Base-by-base conservation (phyloP, 1,284 basidiomycete species). In the Microbotryum intermedium region DNA sequence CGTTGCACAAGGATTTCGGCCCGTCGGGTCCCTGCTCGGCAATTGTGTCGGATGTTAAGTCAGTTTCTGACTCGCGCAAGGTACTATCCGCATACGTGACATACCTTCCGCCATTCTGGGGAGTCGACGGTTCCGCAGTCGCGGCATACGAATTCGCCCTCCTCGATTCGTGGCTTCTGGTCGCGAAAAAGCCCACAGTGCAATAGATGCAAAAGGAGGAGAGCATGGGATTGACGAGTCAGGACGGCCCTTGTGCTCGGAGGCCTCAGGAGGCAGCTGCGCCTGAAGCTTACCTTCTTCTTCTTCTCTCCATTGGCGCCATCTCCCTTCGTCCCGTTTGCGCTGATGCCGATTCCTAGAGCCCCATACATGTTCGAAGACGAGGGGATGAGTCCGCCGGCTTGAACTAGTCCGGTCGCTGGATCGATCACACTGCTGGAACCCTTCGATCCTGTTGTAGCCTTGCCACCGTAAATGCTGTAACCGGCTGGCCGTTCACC, bases 141-240 rank as follows among this genome's bases (percentile, higher is more conserved):
- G 53, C 62, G 48, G 59, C 60, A 67, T 58, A 65, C 48, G 46
- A 61, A 70, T 75, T 58, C 59, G 84, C 87, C 82, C 86, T 90
- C 71, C 85, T 82, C 88, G 84, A 89, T 76, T 86, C 87, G 1
- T 84, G 87, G 29, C 85, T 89, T 70, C 64, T 67, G 59, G n/a
- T 39, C 34, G 16, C 50, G 8, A 52, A 21, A 30, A 25, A 7
- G 51, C n/a, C 42, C 11, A 39, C 11, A 16, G 34, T 16, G 34
- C 34, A 39, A 18, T 16, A 16, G 16, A 39, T 39, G 34, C 34
- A 39, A 39, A n/a, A 39, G 34, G 10, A 39, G 34, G 34, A 11
- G 18, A 16, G 34, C 10, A 39, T 11, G 34, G 9, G 34, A 39
- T 39, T 39, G 34, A 39, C 34, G 34, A 39, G 34, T 23, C 46